Evolutionary conservation across 768 basidiomycete species (phyloP), one percentile per base, ranked within the genome.

Genomic region (Amanita thiersii): DNA sequence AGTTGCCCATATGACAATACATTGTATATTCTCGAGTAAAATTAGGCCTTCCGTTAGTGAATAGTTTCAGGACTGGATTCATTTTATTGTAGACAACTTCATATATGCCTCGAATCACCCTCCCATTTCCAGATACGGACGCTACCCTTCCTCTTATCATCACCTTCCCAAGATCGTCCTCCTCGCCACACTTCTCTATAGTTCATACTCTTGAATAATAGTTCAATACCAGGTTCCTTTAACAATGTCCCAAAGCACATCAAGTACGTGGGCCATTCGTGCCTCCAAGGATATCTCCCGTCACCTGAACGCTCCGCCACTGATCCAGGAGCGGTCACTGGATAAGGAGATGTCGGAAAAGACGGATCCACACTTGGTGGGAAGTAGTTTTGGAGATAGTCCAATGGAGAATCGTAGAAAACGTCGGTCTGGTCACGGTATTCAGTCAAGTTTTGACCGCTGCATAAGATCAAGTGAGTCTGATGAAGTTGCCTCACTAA

Each of bases 221-320:
- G 49, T 33, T 58, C 53, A 1, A 89, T 66, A 2, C 69, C 74
- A 6, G 65, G 58, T 38, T 72, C 61, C 4, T 66, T 58, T 31
- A 94, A 64, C 33, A 98, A 62, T n/a, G 71, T 71, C 3, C 87
- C 89, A 54, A 98, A 98, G 39, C 92, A 64, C 2, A 90, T 74
- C 11, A 98, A 52, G 58, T 91, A 78, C 32, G 69, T 72, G 0
- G 94, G 91, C 86, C 88, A 92, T 46, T 76, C 64, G 47, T 92
- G 86, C 40, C 40, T 53, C 79, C 86, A 88, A 10, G 65, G 68
- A 40, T 71, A 63, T 5, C 41, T 44, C 30, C 25, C 46, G 19
- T 57, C 43, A 23, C 41, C 37, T 24, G 46, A 43, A n/a, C 38
- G 14, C 12, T 39, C 21, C 40, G 61, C 52, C 1, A 58, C 43